phyloP scores from a whole-genome alignment of 2,329 filamentous ascomycete species.

The Emericellopsis atlantica region DNA sequence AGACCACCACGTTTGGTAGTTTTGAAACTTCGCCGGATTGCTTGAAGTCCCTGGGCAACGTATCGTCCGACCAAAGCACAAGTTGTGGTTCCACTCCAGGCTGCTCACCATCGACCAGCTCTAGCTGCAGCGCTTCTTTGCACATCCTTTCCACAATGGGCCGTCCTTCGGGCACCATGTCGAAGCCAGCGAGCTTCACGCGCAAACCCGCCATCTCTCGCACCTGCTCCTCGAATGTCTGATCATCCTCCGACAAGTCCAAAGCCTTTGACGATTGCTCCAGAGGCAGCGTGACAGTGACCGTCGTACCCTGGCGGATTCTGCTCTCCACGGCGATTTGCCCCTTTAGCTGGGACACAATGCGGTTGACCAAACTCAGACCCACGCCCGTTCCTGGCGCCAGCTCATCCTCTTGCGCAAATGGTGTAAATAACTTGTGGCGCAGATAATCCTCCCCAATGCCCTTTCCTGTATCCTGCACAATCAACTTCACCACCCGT shows the following conservation, averaged over 20 bases:
- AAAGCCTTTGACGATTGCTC: conserved; percentile 2
- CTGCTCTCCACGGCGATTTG: conserved; percentile 42
- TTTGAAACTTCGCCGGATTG: conserved; percentile 2
- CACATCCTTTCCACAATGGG: conserved; percentile 10
- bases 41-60: conserved; percentile 2
- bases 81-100: conserved; percentile 10
- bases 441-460: conserved; percentile 51
- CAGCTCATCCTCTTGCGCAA: conserved; percentile 50
- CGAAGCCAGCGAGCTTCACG: conserved; percentile 4
- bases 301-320: conserved; percentile 21
- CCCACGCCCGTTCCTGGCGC: conserved; percentile 51
- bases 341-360: conserved; percentile 46
- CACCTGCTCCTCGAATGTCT: conserved; percentile 15
- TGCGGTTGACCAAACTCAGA: conserved; percentile 48
- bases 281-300: conserved; percentile 18
- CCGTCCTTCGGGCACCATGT: too few species aligned
- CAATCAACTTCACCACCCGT: conserved; percentile 22
- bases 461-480: conserved; percentile 53
- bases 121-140: conserved; percentile 17
- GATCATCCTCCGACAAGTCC: conserved; percentile 6
- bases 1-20: conserved; percentile 17
- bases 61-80: conserved; percentile 10
- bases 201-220: conserved; percentile 16
- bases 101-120: conserved; percentile 9
- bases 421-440: conserved; percentile 48